A percentile compares a stretch with the other conserved stretches of the same genome.
These are phyloP conservation scores for Astrothelium macrocarpum DNA, from an alignment of 495 filamentous ascomycete species.

Conservation along the genomic window DNA sequence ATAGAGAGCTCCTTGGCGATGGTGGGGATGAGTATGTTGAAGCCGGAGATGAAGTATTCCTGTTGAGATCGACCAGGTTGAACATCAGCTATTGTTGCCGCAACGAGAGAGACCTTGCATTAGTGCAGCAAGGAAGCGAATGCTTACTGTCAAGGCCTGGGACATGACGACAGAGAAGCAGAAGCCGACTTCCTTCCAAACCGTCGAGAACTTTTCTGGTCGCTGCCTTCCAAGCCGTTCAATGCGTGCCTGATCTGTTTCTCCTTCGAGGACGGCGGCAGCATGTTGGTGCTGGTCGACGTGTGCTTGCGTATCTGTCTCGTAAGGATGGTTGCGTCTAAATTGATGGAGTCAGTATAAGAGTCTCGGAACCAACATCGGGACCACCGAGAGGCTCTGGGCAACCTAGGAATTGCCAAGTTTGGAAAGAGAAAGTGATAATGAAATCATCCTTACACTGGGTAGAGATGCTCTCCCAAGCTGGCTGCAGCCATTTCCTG, in stretches of 20 bases:
- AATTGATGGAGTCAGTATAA: background rate
- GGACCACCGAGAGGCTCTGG: background rate
- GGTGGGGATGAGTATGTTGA: conserved; percentile 70
- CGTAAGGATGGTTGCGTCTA: background rate
- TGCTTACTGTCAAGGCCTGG: conserved; percentile 58
- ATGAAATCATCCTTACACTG: background rate
- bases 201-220: conserved; percentile 52
- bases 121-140: too few relatives aligned
- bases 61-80: background rate
- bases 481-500: background rate
- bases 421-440: conserved; percentile 1
- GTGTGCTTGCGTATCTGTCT: background rate
- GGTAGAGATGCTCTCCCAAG: background rate
- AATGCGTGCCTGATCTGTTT: conserved; percentile 33
- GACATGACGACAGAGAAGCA: conserved; percentile 64
- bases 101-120: too few relatives aligned
- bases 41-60: conserved; percentile 80
- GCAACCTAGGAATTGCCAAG: background rate
- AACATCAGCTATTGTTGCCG: background rate
- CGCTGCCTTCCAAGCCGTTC: conserved; percentile 63
- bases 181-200: conserved; percentile 58
- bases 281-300: background rate
- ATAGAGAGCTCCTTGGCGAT: conserved; percentile 55
- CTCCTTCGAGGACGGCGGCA: conserved; percentile 2
- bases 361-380: conserved; percentile 10